Conservation (phyloP, 495 filamentous ascomycete genomes). For the Podospora appendiculata region DNA sequence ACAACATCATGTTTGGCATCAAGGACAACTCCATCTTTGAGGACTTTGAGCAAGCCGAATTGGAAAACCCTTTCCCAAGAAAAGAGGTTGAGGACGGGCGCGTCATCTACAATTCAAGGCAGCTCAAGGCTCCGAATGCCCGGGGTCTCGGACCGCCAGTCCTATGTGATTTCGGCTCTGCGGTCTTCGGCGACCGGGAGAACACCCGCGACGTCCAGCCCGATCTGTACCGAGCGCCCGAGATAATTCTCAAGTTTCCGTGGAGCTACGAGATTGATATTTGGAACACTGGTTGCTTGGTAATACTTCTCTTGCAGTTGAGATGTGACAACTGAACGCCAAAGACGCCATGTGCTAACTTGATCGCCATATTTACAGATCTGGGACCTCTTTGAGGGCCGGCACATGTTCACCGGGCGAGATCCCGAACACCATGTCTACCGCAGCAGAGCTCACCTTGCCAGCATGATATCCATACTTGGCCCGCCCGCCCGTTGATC, state of each 20-base stretch:
- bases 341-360: neutral
- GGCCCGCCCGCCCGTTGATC: slow-evolving; percentile 37
- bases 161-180: slow-evolving; percentile 43
- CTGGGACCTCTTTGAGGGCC: slow-evolving; percentile 44
- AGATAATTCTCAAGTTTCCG: slow-evolving; percentile 36
- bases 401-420: slow-evolving; percentile 35
- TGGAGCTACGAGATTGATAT: slow-evolving; percentile 43
- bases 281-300: slow-evolving; percentile 45
- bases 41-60: slow-evolving; percentile 17
- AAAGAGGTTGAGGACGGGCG: slow-evolving; percentile 19
- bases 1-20: slow-evolving; percentile 27
- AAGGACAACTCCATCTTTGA: slow-evolving; percentile 9
- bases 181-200: slow-evolving; percentile 19
- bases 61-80: slow-evolving; percentile 19
- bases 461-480: slow-evolving; percentile 37
- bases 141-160: slow-evolving; percentile 11
- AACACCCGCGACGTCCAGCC: slow-evolving; percentile 21
- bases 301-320: slow-evolving; percentile 18
- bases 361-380: slow-evolving; percentile 19
- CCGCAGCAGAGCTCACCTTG: slow-evolving; percentile 35
- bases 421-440: slow-evolving; percentile 37
- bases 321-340: neutral
- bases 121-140: too few species aligned
- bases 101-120: slow-evolving; percentile 17
- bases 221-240: slow-evolving; percentile 37